Evolutionary conservation across 2,329 filamentous ascomycete species (phyloP).

Genomic region (Phialophora verrucosa): DNA sequence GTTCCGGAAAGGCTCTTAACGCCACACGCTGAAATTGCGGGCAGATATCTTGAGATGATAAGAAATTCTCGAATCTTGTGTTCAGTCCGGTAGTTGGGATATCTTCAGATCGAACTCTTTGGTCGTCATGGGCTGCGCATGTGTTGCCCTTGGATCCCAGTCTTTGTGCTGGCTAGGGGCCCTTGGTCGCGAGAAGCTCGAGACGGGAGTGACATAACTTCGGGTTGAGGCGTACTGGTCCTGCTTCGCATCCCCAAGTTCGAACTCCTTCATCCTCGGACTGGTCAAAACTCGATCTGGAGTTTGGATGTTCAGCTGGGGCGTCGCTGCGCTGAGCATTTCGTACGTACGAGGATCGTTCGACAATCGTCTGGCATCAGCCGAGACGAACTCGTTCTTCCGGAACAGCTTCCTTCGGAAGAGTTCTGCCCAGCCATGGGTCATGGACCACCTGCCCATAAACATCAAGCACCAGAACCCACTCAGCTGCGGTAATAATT

Average conservation of each 20-base stretch:
- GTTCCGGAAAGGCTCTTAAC: slow-evolving; percentile 12
- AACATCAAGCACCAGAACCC: slow-evolving; percentile 85
- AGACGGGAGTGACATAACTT: slow-evolving; percentile 53
- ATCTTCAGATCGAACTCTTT: slow-evolving; percentile 14
- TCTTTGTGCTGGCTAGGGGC: slow-evolving; percentile 45
- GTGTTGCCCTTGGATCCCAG: slow-evolving; percentile 35
- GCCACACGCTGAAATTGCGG: slow-evolving; percentile 17
- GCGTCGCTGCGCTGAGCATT: slow-evolving; percentile 63
- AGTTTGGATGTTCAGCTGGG: slow-evolving; percentile 41
- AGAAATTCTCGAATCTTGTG: not conserved
- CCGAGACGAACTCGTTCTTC: slow-evolving; percentile 82
- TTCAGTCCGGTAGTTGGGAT: not conserved
- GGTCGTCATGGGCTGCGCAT: slow-evolving; percentile 25
- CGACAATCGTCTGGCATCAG: slow-evolving; percentile 73
- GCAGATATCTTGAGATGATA: slow-evolving; percentile 4
- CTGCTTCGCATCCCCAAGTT: slow-evolving; percentile 38
- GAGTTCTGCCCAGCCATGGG: slow-evolving; percentile 79
- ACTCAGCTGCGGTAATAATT: slow-evolving; percentile 64
- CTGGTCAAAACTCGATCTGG: slow-evolving; percentile 40
- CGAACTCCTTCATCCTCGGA: slow-evolving; percentile 35
- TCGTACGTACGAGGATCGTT: slow-evolving; percentile 73
- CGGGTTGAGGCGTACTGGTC: slow-evolving; percentile 53
- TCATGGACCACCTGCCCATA: slow-evolving; percentile 82
- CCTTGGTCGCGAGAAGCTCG: slow-evolving; percentile 57
- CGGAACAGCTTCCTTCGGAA: slow-evolving; percentile 56